These are phyloP conservation scores for Auricularia heimuer DNA, from an alignment of 768 basidiomycete genomes.

Conservation along the genomic window DNA sequence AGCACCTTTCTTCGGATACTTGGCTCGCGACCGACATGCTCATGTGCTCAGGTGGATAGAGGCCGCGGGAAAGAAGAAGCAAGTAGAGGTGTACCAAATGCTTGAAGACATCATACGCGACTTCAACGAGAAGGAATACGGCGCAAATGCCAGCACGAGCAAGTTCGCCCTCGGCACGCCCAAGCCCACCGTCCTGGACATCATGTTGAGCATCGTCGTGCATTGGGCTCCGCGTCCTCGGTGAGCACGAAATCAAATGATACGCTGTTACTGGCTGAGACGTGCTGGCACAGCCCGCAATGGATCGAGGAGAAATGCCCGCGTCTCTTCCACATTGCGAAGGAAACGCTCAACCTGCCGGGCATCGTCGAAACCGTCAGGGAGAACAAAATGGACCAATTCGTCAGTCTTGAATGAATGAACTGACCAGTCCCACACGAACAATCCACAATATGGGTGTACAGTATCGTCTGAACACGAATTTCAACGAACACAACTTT, in stretches of 20 bases:
- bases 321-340: background rate
- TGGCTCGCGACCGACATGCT: background rate
- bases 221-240: constrained; percentile 6
- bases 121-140: background rate
- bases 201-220: constrained; percentile 3
- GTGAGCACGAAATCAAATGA: background rate
- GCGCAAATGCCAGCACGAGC: background rate
- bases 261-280: background rate
- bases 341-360: constrained; percentile 1
- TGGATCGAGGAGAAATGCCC: constrained; percentile 9
- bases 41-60: constrained; percentile 2
- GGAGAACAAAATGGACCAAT: background rate
- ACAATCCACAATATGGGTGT: too few relatives aligned
- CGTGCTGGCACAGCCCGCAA: background rate
- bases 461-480: too few relatives aligned
- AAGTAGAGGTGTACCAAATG: constrained; percentile 3
- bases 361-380: background rate
- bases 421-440: too few relatives aligned
- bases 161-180: constrained; percentile 8
- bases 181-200: constrained; percentile 6
- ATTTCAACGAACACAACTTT: too few relatives aligned
- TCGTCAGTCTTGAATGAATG: background rate
- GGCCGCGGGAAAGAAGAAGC: background rate
- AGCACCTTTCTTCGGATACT: background rate
- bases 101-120: constrained; percentile 3